Conservation (phyloP, 139 green algal species). For the Spirogloea muscicola region DNA sequence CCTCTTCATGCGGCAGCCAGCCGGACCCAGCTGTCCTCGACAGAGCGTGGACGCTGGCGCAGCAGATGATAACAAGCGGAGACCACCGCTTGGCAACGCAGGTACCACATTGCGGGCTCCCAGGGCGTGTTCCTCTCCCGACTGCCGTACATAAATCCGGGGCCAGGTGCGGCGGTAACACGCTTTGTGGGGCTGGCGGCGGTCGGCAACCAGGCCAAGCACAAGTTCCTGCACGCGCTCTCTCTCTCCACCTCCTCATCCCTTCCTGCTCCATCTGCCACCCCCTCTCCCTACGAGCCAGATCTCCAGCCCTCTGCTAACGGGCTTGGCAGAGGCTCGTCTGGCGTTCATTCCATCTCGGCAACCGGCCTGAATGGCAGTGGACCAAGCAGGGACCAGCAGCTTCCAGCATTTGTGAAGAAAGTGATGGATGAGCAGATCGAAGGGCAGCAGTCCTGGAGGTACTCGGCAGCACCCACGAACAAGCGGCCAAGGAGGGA, state of each 20-base stretch:
- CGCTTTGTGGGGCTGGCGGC: conserved; percentile 79
- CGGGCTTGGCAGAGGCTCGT: too few species aligned
- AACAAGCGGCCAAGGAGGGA: not conserved
- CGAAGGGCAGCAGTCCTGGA: conserved; percentile 42
- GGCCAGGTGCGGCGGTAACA: conserved; percentile 66
- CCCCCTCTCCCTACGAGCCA: conserved; percentile 41
- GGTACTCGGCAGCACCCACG: not conserved
- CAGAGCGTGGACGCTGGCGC: too few species aligned
- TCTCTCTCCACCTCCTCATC: conserved; percentile 21
- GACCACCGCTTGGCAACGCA: too few species aligned
- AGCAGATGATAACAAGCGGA: too few species aligned
- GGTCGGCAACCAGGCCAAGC: conserved; percentile 58
- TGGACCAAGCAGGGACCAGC: too few species aligned
- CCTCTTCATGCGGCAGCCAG: too few species aligned
- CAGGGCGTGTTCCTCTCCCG: conserved; percentile 60
- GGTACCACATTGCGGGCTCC: conserved; percentile 41
- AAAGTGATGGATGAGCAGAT: too few species aligned
- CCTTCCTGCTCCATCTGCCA: conserved; percentile 16
- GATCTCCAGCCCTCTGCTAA: too few species aligned
- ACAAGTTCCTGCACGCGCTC: conserved; percentile 46
- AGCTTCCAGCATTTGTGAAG: too few species aligned
- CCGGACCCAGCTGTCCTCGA: too few species aligned
- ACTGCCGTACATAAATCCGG: conserved; percentile 69
- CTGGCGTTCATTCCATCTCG: too few species aligned
- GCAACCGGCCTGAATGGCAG: too few species aligned